A percentile compares a stretch with the other conserved stretches of the same genome.
Conservation (phyloP, 208 protist genomes). For the Leishmania tropica region DNA sequence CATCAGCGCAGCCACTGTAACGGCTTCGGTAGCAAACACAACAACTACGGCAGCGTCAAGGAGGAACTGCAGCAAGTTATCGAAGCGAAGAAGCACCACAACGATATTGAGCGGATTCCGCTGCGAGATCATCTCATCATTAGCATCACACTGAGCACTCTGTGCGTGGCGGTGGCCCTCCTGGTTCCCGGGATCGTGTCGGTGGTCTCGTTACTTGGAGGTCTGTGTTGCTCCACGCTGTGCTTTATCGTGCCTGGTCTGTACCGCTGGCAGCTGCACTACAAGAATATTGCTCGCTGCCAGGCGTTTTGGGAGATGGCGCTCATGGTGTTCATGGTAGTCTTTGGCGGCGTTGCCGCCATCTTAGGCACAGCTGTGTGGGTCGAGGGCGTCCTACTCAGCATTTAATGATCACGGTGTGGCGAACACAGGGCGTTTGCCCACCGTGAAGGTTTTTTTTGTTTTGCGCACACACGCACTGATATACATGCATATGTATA, state of each 20-base stretch:
- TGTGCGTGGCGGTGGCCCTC: conserved; percentile 56
- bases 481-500: too few species aligned
- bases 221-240: conserved; percentile 61
- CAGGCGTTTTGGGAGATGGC: conserved; percentile 24
- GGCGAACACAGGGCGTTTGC: neutral
- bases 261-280: conserved; percentile 64
- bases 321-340: conserved; percentile 48
- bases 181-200: conserved; percentile 59
- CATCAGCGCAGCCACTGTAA: neutral
- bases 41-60: conserved; percentile 17
- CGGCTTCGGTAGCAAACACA: neutral
- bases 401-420: neutral
- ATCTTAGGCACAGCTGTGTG: conserved; percentile 52
- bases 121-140: conserved; percentile 65
- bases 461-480: neutral
- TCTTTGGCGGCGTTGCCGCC: conserved; percentile 40
- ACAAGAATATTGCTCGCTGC: conserved; percentile 30
- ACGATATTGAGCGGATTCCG: conserved; percentile 47
- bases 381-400: conserved; percentile 24
- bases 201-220: conserved; percentile 63
- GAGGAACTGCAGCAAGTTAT: conserved; percentile 28
- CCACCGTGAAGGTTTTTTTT: neutral
- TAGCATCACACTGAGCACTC: conserved; percentile 51
- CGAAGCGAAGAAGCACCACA: conserved; percentile 39
- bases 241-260: conserved; percentile 69